Evolutionary conservation across 768 basidiomycete species (phyloP).

Genomic region (Termitomyces sp.): DNA sequence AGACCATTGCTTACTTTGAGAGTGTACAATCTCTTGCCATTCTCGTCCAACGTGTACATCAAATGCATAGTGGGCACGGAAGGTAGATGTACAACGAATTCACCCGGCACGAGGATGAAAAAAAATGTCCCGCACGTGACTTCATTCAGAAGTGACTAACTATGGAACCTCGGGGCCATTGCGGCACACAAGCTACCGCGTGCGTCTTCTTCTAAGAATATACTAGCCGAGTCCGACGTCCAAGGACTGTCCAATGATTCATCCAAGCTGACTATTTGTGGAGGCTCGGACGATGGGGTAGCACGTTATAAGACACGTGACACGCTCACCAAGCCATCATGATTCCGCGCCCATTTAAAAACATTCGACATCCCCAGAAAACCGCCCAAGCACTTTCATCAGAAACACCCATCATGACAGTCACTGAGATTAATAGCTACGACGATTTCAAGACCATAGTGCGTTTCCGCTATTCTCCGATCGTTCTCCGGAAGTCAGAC

Average conservation of each 20-base stretch:
- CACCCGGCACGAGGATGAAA: not conserved
- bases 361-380: not conserved
- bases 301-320: conserved; percentile 14
- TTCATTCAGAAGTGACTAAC: not conserved
- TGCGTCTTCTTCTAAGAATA: not conserved
- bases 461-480: conserved; percentile 16
- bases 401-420: conserved; percentile 27
- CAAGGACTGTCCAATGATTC: not conserved
- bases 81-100: not conserved
- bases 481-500: not conserved
- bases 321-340: conserved; percentile 12
- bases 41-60: conserved; percentile 84
- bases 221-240: not conserved
- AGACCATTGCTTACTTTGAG: conserved; percentile 62
- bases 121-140: conserved; percentile 11
- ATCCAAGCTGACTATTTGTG: not conserved
- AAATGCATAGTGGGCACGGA: conserved; percentile 85
- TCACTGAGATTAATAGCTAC: conserved; percentile 29
- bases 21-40: conserved; percentile 84
- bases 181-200: too few relatives aligned
- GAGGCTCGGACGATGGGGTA: not conserved
- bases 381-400: not conserved
- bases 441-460: conserved; percentile 40
- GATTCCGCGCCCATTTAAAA: not conserved
- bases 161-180: too few relatives aligned